Evolutionary conservation across 176 grass and related monocot genomes (phyloP).

Genomic region (Calamus simplicifolius): DNA sequence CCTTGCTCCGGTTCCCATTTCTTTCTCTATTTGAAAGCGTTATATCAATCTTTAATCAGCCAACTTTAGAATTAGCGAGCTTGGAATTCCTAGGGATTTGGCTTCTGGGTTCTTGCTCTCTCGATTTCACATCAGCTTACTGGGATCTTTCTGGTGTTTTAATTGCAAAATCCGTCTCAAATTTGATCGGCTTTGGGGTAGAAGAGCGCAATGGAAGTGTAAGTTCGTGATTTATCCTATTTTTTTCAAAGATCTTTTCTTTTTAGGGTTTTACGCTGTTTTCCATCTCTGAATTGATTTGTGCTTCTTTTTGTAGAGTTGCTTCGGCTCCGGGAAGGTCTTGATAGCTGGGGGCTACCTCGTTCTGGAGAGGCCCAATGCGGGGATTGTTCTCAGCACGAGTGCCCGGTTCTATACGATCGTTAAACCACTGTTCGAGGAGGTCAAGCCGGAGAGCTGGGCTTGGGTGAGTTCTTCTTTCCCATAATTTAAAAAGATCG

Average conservation of each 20-base stretch:
- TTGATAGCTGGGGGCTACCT: constrained; percentile 83
- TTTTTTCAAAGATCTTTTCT: neutral
- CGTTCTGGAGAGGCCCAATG: constrained; percentile 81
- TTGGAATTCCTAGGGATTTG: too few relatives aligned
- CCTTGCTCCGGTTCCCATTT: too few relatives aligned
- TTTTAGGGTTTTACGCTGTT: neutral
- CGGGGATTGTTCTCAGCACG: constrained; percentile 80
- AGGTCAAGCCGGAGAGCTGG: constrained; percentile 56
- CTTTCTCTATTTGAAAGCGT: too few relatives aligned
- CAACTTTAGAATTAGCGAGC: too few relatives aligned
- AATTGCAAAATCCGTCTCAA: too few relatives aligned
- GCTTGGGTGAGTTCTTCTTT: constrained; percentile 49
- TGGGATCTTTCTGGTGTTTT: too few relatives aligned
- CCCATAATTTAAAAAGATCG: too few relatives aligned
- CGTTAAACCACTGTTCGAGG: constrained; percentile 54
- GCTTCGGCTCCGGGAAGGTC: constrained; percentile 86
- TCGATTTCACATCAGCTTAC: too few relatives aligned
- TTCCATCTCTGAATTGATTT: neutral
- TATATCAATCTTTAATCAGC: too few relatives aligned
- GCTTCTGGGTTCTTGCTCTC: too few relatives aligned
- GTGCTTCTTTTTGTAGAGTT: constrained; percentile 33
- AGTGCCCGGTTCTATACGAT: constrained; percentile 78
- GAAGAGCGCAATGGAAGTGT: constrained; percentile 27
- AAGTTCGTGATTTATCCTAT: neutral
- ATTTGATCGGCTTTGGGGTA: too few relatives aligned